phyloP scores from a whole-genome alignment of 192 early-diverging fungal species.

The Entrophospora sp. region DNA sequence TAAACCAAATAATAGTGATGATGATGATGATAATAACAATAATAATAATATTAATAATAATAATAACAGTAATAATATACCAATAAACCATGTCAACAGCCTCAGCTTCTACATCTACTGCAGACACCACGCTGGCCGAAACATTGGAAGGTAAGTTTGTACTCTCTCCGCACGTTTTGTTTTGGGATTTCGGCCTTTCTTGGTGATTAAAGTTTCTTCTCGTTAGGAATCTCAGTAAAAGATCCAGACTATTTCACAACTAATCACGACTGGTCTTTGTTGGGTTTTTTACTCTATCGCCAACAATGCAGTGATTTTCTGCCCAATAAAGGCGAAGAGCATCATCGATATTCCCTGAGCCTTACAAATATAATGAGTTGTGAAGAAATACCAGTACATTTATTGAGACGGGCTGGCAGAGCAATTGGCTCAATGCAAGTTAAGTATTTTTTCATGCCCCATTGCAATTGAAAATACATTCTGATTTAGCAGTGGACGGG shows the following conservation, averaged over 20 bases:
- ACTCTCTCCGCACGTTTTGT: not conserved
- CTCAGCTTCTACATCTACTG: not conserved
- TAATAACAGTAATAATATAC: too few species aligned
- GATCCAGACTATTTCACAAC: not conserved
- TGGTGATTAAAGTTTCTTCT: not conserved
- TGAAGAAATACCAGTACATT: not conserved
- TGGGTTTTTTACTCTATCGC: not conserved
- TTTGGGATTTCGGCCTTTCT: not conserved
- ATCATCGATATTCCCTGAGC: not conserved
- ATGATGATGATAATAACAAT: too few species aligned
- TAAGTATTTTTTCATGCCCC: not conserved
- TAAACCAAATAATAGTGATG: too few species aligned
- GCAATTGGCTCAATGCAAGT: not conserved
- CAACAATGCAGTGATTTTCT: constrained; percentile 6
- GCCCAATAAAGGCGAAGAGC: not conserved
- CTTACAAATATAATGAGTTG: not conserved
- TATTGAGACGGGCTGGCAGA: not conserved
- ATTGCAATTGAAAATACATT: not conserved
- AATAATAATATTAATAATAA: too few species aligned
- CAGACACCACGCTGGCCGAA: not conserved
- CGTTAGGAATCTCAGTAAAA: not conserved
- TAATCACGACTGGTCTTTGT: not conserved
- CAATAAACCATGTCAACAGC: too few species aligned
- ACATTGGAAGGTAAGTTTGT: not conserved
- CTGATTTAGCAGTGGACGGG: not conserved